phyloP scores from a whole-genome alignment of 2,329 filamentous ascomycete species.

The Calonectria leucothoes region DNA sequence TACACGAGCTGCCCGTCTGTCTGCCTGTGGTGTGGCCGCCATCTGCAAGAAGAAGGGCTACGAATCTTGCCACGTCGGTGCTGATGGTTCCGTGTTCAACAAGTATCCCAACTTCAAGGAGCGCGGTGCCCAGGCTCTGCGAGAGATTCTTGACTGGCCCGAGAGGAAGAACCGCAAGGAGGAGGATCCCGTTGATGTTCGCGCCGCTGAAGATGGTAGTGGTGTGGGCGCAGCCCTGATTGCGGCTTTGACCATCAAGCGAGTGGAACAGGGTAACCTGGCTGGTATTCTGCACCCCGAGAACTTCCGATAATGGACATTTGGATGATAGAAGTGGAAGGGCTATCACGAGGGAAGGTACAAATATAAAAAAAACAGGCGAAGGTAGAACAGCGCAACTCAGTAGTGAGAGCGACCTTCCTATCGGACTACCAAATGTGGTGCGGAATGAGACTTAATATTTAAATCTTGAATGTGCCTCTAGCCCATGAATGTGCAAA shows the following conservation, averaged over 20 bases:
- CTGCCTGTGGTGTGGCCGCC: slow-evolving; percentile 92
- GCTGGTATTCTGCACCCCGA: slow-evolving; percentile 74
- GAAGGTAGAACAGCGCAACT: slow-evolving; percentile 30
- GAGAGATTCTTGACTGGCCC: slow-evolving; percentile 96
- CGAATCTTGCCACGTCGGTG: slow-evolving; percentile 89
- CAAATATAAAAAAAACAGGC: slow-evolving; percentile 35
- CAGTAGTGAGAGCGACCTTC: slow-evolving; percentile 1
- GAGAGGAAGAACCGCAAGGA: slow-evolving; percentile 74
- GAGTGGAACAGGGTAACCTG: slow-evolving; percentile 71
- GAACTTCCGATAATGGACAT: slow-evolving; percentile 59
- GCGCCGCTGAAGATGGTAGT: slow-evolving; percentile 93
- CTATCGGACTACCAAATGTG: slow-evolving; percentile 17
- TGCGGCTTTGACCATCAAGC: slow-evolving; percentile 77
- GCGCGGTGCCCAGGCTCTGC: slow-evolving; percentile 87
- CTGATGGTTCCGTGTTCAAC: slow-evolving; percentile 98
- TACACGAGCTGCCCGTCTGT: slow-evolving; percentile 91
- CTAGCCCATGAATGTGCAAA: slow-evolving; percentile 79
- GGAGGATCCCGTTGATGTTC: slow-evolving; percentile 87
- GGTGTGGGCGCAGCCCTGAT: slow-evolving; percentile 98
- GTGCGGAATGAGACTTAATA: slow-evolving; percentile 16
- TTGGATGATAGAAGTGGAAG: slow-evolving; percentile 23
- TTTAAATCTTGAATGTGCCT: slow-evolving; percentile 8
- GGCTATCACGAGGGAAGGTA: slow-evolving; percentile 28
- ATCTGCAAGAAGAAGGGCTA: slow-evolving; percentile 98
- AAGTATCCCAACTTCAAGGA: slow-evolving; percentile 99